Evolutionary conservation across 2,329 filamentous ascomycete genomes (phyloP), one percentile per base, ranked within the genome.

Genomic region (Epichloe coenophiala): DNA sequence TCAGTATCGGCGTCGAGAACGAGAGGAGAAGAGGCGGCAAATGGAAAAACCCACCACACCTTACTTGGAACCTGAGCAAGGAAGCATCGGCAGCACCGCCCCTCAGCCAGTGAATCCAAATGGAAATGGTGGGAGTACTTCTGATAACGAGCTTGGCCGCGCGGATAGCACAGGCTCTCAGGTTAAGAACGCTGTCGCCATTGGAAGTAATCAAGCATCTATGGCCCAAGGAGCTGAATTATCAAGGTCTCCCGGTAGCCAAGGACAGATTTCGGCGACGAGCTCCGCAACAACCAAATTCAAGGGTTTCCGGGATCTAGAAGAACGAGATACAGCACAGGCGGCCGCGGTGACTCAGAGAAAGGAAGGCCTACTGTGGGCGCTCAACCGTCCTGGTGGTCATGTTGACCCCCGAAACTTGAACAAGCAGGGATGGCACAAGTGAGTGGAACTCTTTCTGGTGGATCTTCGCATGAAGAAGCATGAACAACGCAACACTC

Each of bases 391-490:
- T 55, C 91, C 91, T 3, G 90, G 90, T 17, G 91, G 88, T 51
- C 93, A 98, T 65, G 90, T 93, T 31, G 94, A 98, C 65, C 93
- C 93, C 9, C 88, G 93, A 59, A 90, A 88, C 17, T 74, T 98
- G 59, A 97, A 96, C 63, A 96, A 97, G 65, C 89, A 95, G 67
- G 90, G 88, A 47, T 98, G 93, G 93, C 93, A 98, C 67, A 98
- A 98, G 87, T 95, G 73, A 71, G 85, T 77, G 47, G 15, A 5
- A 3, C 23, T 45, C 15, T n/a, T 7, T 42, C 23, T 42, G 38
- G 12, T 21, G n/a, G 17, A 13, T 35, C 17, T 45, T 23, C 2
- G 35, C 19, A 11, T 41, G 8, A 5, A 11, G 9, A 37, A 37
- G 12, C 21, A 47, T 13, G 35, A n/a, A 5, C 9, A 7, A 27